A percentile compares a stretch with the other conserved stretches of the same genome.
These are phyloP conservation scores for Phytophthora litchii DNA, from an alignment of 352 stramenopile genomes.

Conservation along the genomic window DNA sequence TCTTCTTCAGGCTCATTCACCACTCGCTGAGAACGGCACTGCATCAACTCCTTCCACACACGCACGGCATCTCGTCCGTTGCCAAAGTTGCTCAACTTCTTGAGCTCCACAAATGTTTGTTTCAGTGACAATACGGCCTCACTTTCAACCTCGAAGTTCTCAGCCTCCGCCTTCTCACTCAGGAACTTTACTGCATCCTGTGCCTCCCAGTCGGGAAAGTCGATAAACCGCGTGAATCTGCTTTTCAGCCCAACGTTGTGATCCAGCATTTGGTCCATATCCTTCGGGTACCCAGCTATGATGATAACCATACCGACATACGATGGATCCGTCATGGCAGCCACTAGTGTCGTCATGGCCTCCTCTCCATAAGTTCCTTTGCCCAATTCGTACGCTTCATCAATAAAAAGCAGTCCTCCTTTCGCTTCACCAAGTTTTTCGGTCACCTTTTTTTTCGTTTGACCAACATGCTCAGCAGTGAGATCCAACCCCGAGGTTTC, in stretches of 20 bases:
- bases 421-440: slow-evolving; percentile 89
- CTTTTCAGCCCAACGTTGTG: slow-evolving; percentile 88
- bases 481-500: slow-evolving; percentile 88
- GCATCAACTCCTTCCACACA: slow-evolving; percentile 59
- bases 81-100: slow-evolving; percentile 85
- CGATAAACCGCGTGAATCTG: slow-evolving; percentile 88
- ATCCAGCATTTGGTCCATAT: slow-evolving; percentile 91
- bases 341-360: slow-evolving; percentile 90
- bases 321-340: slow-evolving; percentile 85
- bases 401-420: slow-evolving; percentile 93
- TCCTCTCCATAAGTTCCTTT: slow-evolving; percentile 85
- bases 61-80: slow-evolving; percentile 88
- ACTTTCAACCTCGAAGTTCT: slow-evolving; percentile 85
- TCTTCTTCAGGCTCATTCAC: slow-evolving; percentile 52
- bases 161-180: slow-evolving; percentile 39
- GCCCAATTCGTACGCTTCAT: slow-evolving; percentile 92
- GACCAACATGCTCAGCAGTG: slow-evolving; percentile 86
- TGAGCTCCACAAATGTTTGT: slow-evolving; percentile 66
- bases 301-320: slow-evolving; percentile 91
- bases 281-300: slow-evolving; percentile 88
- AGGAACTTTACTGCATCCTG: slow-evolving; percentile 81
- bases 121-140: slow-evolving; percentile 58
- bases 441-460: slow-evolving; percentile 90
- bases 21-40: slow-evolving; percentile 56
- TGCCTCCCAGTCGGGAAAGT: slow-evolving; percentile 90